These are phyloP conservation scores for Solanum peruvianum DNA, from an alignment of 257 asterid species.

Conservation along the genomic window DNA sequence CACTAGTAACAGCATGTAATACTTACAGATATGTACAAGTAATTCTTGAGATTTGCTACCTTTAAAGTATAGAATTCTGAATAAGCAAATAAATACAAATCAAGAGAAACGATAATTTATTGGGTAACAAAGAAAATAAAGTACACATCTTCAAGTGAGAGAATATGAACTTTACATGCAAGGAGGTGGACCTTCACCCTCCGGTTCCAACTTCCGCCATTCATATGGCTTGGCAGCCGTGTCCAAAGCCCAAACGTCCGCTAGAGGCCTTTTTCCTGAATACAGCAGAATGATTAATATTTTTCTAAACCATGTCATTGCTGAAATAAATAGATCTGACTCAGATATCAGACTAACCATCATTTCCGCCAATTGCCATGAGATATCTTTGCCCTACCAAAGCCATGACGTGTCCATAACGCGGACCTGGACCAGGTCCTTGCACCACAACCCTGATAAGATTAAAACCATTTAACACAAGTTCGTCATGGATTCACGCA, in stretches of 20 bases:
- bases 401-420: slow-evolving; percentile 99
- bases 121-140: neutral
- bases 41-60: neutral
- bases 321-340: neutral
- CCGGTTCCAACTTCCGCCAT: slow-evolving; percentile 99
- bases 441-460: slow-evolving; percentile 82
- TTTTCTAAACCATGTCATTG: neutral
- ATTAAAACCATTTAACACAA: slow-evolving; percentile 1
- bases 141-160: neutral
- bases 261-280: slow-evolving; percentile 92
- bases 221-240: slow-evolving; percentile 99
- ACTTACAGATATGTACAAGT: neutral
- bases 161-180: slow-evolving; percentile 66
- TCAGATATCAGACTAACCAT: slow-evolving; percentile 47
- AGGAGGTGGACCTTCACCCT: slow-evolving; percentile 99
- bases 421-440: slow-evolving; percentile 99
- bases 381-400: slow-evolving; percentile 98
- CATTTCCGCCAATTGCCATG: slow-evolving; percentile 99
- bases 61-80: neutral
- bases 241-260: slow-evolving; percentile 99
- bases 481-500: neutral
- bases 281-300: neutral
- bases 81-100: neutral
- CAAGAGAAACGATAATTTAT: neutral
- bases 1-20: neutral